Evolutionary conservation across 331 rosid species (phyloP).

Genomic region (Phaseolus coccineus): DNA sequence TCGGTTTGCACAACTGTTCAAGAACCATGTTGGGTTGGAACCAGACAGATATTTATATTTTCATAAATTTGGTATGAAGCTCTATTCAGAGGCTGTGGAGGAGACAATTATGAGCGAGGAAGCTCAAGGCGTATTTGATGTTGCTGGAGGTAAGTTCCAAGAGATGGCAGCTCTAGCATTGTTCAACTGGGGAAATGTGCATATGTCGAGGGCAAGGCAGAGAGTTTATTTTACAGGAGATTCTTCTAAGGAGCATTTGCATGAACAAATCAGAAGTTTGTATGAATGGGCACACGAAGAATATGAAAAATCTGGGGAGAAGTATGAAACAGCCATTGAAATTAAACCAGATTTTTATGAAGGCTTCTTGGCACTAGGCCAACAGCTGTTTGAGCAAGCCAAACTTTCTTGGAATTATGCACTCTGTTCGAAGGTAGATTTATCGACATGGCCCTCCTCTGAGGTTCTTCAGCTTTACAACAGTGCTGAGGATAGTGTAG

Average conservation of each 20-base stretch:
- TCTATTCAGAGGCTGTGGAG: constrained; percentile 93
- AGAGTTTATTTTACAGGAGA: constrained; percentile 64
- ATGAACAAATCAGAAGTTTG: constrained; percentile 59
- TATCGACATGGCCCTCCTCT: constrained; percentile 58
- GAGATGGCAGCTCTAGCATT: constrained; percentile 95
- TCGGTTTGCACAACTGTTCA: constrained; percentile 78
- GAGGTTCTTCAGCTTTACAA: constrained; percentile 77
- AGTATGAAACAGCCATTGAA: constrained; percentile 71
- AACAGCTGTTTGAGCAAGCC: constrained; percentile 81
- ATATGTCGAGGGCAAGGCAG: constrained; percentile 84
- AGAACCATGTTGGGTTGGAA: constrained; percentile 76
- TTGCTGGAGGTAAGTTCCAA: constrained; percentile 80
- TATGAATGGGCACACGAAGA: constrained; percentile 77
- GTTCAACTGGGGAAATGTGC: constrained; percentile 97
- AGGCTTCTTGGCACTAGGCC: constrained; percentile 82
- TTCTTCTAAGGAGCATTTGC: constrained; percentile 55
- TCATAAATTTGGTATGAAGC: constrained; percentile 83
- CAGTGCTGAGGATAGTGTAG: constrained; percentile 78
- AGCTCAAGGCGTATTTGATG: constrained; percentile 76
- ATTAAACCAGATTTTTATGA: constrained; percentile 85
- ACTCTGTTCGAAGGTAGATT: constrained; percentile 60
- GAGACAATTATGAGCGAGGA: constrained; percentile 84
- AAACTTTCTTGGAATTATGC: constrained; percentile 86
- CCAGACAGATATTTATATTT: constrained; percentile 77
- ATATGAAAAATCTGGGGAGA: constrained; percentile 70